phyloP scores from a whole-genome alignment of 345 rosid species.

The Boechera stricta region DNA sequence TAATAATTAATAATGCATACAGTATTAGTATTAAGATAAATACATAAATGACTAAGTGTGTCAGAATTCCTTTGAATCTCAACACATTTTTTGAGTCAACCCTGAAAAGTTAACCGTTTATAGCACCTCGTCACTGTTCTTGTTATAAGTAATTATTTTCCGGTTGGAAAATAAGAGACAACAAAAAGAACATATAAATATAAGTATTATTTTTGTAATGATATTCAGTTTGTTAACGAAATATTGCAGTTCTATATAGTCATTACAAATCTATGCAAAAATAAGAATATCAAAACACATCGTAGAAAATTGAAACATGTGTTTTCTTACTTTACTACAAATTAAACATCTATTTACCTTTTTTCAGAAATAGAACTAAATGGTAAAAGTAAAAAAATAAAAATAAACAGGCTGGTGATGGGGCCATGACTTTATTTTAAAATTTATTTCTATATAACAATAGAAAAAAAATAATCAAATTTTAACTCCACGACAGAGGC shows the following conservation, averaged over 20 bases:
- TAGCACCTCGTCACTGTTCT: constrained; percentile 39
- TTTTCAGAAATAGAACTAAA: background rate
- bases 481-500: constrained; percentile 38
- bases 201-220: background rate
- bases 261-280: background rate
- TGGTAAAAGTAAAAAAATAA: constrained; percentile 17
- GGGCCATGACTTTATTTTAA: constrained; percentile 35
- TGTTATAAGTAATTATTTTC: constrained; percentile 2
- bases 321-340: constrained; percentile 26
- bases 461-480: background rate
- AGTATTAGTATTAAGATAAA: background rate
- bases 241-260: background rate
- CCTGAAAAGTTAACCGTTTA: constrained; percentile 31
- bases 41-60: constrained; percentile 31
- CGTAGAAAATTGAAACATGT: constrained; percentile 18
- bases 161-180: constrained; percentile 35
- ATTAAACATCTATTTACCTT: constrained; percentile 23
- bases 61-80: constrained; percentile 13
- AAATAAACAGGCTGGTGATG: constrained; percentile 42
- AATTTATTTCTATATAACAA: background rate
- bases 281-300: background rate
- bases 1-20: constrained; percentile 27
- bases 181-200: background rate
- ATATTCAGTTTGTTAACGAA: background rate
- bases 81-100: constrained; percentile 22